These are phyloP conservation scores for Dendrobium chrysotoxum DNA, from an alignment of 106 monocot species.

Conservation along the genomic window DNA sequence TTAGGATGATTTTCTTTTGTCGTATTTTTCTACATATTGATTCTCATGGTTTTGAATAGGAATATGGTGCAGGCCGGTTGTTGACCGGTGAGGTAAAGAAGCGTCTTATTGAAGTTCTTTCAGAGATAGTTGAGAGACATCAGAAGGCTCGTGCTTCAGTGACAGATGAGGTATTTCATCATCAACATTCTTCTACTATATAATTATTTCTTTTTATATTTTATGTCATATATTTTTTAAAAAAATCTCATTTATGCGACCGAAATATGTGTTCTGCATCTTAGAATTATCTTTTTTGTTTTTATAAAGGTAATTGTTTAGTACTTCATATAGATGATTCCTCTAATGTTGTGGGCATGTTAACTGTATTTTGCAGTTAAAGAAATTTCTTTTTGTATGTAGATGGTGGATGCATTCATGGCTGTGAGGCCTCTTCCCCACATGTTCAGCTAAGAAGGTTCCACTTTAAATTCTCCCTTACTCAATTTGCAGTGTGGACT, in stretches of 20 bases:
- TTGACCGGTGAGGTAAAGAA: slow-evolving; percentile 87
- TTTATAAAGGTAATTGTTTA: background rate
- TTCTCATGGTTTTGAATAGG: slow-evolving; percentile 27
- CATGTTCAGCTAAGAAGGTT: slow-evolving; percentile 61
- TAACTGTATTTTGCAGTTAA: background rate
- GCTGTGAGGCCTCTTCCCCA: slow-evolving; percentile 85
- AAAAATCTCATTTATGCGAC: background rate
- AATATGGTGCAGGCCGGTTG: slow-evolving; percentile 81
- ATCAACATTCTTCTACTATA: background rate
- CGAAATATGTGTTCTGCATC: background rate
- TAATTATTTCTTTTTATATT: slow-evolving; percentile 8
- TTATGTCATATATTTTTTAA: background rate
- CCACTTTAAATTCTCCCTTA: background rate
- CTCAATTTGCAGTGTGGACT: background rate
- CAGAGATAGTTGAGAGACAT: slow-evolving; percentile 81
- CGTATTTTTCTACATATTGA: background rate
- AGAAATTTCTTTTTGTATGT: background rate
- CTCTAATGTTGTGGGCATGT: background rate
- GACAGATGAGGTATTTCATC: slow-evolving; percentile 58
- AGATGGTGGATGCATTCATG: slow-evolving; percentile 99
- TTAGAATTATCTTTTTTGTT: background rate
- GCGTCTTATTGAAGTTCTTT: slow-evolving; percentile 65
- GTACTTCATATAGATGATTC: background rate
- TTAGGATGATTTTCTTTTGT: background rate
- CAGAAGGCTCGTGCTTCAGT: slow-evolving; percentile 63